Base-by-base conservation (phyloP, 2,329 filamentous ascomycete genomes). In the Neonectria faginata region DNA sequence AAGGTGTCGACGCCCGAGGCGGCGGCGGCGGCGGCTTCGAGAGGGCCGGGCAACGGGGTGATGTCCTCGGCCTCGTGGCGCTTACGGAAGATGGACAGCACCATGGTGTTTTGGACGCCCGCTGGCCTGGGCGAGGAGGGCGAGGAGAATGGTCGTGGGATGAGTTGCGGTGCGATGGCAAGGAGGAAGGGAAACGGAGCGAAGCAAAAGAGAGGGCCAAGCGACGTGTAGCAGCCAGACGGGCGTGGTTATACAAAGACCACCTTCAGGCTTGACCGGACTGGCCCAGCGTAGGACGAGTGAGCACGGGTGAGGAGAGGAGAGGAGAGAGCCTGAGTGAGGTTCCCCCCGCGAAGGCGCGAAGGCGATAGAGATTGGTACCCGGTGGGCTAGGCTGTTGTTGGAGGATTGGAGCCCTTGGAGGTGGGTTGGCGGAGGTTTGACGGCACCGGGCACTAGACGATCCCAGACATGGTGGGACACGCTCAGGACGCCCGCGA, bases 41-140 rank as follows among this genome's bases (percentile, higher is more conserved):
- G 66, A 39, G 79, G 77, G 20, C 79, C 80, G 31, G 79, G 75
- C 53, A 81, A 75, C 65, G 81, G 81, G 58, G 79, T 83, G 71
- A 83, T 79, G 62, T 82, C 79, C 75, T 82, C 81, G 64, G 79
- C 74, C 76, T 83, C 80, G 67, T 80, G 79, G 72, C 82, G 79
- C 73, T 81, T 82, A 73, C 81, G 82, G 67, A 84, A 82, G 65
- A 82, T 71, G 55, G 75, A 77, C 62, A 74, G 73, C 62, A 74
- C 73, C 77, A 79, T 80, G 67, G 67, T 64, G 60, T 62, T 65
- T 66, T 65, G 44, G 63, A 44, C 59, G 58, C 60, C 58, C 62
- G 44, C 20, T n/a, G 56, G 55, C 59, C 52, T 55, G 52, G 36
- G 48, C 45, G 27, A 52, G 36, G 53, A 48, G 41, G 45, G 48